A percentile compares a stretch with the other conserved stretches of the same genome.
Evolutionary conservation across 2,329 filamentous ascomycete genomes (phyloP).

Genomic region (Fusarium nelsonii): DNA sequence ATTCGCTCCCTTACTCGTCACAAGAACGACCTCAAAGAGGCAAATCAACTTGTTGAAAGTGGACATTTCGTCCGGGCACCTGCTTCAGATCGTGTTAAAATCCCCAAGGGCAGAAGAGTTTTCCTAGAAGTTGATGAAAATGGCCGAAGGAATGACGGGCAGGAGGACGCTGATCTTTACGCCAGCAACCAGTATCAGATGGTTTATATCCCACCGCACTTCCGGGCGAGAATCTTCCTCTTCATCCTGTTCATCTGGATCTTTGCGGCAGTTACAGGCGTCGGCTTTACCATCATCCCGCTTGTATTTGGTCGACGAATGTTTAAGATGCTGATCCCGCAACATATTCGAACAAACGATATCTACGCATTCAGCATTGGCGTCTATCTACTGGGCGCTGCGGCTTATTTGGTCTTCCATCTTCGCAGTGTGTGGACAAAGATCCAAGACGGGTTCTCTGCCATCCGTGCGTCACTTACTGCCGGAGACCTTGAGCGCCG

Average conservation of each 20-base stretch:
- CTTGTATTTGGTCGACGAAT: constrained; percentile 85
- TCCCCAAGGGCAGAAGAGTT: constrained; percentile 84
- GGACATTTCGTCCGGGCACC: constrained; percentile 92
- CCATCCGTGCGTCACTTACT: constrained; percentile 40
- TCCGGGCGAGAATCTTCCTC: constrained; percentile 80
- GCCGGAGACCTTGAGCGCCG: constrained; percentile 42
- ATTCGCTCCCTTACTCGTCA: constrained; percentile 53
- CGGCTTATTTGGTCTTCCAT: constrained; percentile 72
- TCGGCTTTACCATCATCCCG: constrained; percentile 87
- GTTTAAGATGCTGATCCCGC: constrained; percentile 78
- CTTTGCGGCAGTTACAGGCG: constrained; percentile 89
- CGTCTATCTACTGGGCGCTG: constrained; percentile 80
- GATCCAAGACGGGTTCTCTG: constrained; percentile 49
- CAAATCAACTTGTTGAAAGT: constrained; percentile 71
- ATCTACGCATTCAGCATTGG: constrained; percentile 96
- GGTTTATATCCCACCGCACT: constrained; percentile 87
- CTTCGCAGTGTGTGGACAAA: constrained; percentile 55
- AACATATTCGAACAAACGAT: constrained; percentile 84
- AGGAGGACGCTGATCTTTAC: constrained; percentile 63
- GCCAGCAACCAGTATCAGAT: constrained; percentile 73
- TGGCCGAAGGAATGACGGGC: constrained; percentile 72
- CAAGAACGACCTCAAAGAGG: constrained; percentile 61
- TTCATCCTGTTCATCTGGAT: constrained; percentile 94
- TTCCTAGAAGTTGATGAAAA: constrained; percentile 80
- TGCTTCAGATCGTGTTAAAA: constrained; percentile 93